These are phyloP conservation scores for Exobasidium rhododendri DNA, from an alignment of 1,284 basidiomycete species.

Conservation along the genomic window DNA sequence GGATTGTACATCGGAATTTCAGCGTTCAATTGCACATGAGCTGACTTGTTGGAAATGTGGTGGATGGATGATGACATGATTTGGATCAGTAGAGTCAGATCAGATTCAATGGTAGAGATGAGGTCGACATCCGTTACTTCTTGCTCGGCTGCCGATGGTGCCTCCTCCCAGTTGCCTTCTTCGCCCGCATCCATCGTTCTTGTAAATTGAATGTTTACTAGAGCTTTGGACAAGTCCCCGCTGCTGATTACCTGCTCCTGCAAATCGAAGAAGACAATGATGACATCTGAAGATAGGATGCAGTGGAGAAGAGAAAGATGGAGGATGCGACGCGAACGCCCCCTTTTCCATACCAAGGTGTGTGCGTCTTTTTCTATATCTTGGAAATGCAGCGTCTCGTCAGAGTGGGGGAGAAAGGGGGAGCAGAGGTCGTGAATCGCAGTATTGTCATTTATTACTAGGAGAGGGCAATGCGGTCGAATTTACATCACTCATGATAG, in stretches of 20 bases:
- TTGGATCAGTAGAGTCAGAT: conserved; percentile 6
- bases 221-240: not conserved
- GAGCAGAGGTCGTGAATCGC: too few relatives aligned
- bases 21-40: conserved; percentile 1
- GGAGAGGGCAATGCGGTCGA: too few relatives aligned
- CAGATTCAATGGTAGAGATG: conserved; percentile 5
- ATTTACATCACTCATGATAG: not conserved
- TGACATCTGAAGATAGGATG: too few relatives aligned
- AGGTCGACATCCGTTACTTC: not conserved
- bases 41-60: not conserved
- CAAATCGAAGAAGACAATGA: not conserved
- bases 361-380: too few relatives aligned
- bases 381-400: too few relatives aligned
- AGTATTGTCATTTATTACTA: too few relatives aligned
- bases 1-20: not conserved
- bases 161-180: not conserved
- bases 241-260: not conserved
- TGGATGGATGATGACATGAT: conserved; percentile 8
- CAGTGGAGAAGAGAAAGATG: too few relatives aligned
- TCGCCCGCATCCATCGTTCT: not conserved
- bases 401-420: too few relatives aligned
- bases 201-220: not conserved
- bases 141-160: not conserved
- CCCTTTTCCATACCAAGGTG: not conserved
- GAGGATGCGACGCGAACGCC: too few relatives aligned